These are phyloP conservation scores for Verticillium nonalfalfae DNA, from an alignment of 2,329 filamentous ascomycete species.

Conservation along the genomic window DNA sequence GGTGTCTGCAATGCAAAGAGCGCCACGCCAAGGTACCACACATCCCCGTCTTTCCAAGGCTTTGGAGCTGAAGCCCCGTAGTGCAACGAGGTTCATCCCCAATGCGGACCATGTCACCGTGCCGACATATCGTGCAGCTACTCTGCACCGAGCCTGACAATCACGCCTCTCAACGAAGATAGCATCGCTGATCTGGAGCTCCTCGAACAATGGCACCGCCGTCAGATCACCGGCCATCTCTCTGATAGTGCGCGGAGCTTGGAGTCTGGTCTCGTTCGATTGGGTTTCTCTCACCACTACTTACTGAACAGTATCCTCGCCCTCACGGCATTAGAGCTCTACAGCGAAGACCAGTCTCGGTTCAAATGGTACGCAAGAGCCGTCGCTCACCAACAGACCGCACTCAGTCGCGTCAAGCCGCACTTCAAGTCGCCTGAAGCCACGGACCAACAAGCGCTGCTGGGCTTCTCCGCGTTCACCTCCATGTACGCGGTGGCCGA, in stretches of 20 bases:
- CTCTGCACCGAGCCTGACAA: neutral
- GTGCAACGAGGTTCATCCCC: constrained; percentile 3
- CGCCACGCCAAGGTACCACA: constrained; percentile 1
- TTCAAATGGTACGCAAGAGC: neutral
- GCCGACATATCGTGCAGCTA: neutral
- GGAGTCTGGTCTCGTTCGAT: neutral
- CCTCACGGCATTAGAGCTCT: neutral
- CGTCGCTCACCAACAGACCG: neutral
- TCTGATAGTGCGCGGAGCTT: neutral
- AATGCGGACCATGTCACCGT: neutral
- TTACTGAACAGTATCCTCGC: neutral
- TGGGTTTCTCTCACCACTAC: neutral
- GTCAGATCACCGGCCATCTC: neutral
- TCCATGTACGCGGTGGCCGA: neutral
- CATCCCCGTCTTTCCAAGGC: neutral
- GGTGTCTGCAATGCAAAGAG: constrained; percentile 2
- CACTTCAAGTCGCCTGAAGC: neutral
- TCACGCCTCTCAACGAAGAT: neutral
- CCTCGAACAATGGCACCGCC: neutral
- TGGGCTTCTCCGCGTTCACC: neutral
- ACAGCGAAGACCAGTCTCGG: neutral
- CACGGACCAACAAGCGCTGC: neutral
- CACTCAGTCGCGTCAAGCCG: neutral
- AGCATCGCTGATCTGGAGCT: constrained; percentile 3
- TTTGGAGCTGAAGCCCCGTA: neutral